phyloP scores from a whole-genome alignment of 306 rosid genomes.

The Delonix regia region DNA sequence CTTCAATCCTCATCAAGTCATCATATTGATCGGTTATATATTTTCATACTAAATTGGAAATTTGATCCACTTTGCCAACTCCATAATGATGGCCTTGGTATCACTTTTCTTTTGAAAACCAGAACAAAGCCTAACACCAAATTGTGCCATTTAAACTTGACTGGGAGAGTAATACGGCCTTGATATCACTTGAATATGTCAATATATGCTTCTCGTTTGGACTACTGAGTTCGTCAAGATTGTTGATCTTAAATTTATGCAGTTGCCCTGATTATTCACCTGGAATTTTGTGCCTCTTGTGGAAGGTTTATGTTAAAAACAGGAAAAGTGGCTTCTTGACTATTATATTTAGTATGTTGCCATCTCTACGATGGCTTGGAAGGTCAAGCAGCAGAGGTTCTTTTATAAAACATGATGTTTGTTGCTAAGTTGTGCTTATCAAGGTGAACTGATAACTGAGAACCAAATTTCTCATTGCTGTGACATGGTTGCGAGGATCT shows the following conservation, averaged over 20 bases:
- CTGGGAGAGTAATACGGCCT: too few species aligned
- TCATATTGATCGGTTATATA: not conserved
- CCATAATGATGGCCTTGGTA: not conserved
- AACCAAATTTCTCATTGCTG: not conserved
- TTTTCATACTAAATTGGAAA: not conserved
- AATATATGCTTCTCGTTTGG: too few species aligned
- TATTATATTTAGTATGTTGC: not conserved
- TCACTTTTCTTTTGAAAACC: too few species aligned
- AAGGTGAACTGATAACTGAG: not conserved
- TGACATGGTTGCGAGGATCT: not conserved
- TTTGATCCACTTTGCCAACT: slow-evolving; percentile 16
- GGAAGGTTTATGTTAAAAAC: too few species aligned
- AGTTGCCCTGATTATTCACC: too few species aligned
- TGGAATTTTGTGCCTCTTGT: too few species aligned
- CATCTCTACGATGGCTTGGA: not conserved
- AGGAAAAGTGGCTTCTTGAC: not conserved
- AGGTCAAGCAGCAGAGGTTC: slow-evolving; percentile 5
- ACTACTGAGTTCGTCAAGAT: not conserved
- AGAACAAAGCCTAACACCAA: too few species aligned
- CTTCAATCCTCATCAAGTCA: too few species aligned
- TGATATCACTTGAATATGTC: too few species aligned
- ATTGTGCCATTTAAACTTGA: too few species aligned
- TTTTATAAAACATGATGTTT: not conserved
- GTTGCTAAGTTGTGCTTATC: not conserved
- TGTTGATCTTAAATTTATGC: too few species aligned